These are phyloP conservation scores for Dryadomyces sulphureus DNA, from an alignment of 2,329 filamentous ascomycete genomes.

Conservation along the genomic window DNA sequence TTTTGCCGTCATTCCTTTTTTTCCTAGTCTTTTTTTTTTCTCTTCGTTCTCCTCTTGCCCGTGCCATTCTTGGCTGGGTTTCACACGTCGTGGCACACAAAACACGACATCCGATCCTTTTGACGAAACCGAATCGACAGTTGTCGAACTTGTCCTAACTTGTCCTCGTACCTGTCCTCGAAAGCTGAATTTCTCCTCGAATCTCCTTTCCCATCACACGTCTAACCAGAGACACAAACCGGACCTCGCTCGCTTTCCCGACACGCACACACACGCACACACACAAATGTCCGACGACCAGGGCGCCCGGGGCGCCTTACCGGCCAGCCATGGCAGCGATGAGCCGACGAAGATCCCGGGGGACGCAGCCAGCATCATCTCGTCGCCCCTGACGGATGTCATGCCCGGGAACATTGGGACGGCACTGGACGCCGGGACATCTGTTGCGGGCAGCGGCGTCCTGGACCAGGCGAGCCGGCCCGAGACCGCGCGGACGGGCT, in stretches of 20 bases:
- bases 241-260: too few relatives aligned
- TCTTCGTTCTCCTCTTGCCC: neutral
- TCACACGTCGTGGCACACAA: neutral
- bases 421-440: constrained; percentile 19
- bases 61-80: neutral
- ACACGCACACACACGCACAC: too few relatives aligned
- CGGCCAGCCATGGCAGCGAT: constrained; percentile 13
- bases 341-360: constrained; percentile 28
- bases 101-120: neutral
- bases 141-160: too few relatives aligned
- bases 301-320: constrained; percentile 20
- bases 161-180: too few relatives aligned
- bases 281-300: constrained; percentile 16
- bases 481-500: constrained; percentile 36
- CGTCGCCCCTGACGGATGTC: constrained; percentile 56
- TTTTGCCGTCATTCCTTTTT: neutral
- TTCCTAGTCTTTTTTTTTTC: too few relatives aligned
- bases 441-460: constrained; percentile 22
- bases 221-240: too few relatives aligned
- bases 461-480: constrained; percentile 34
- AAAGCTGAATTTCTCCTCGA: too few relatives aligned
- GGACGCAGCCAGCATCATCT: constrained; percentile 44
- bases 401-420: constrained; percentile 40
- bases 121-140: neutral
- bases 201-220: too few relatives aligned